Percentiles rank a stretch among this genome's conserved stretches.
Conservation (phyloP, 176 grass and related monocot species). For the Cenchrus fungigraminus region DNA sequence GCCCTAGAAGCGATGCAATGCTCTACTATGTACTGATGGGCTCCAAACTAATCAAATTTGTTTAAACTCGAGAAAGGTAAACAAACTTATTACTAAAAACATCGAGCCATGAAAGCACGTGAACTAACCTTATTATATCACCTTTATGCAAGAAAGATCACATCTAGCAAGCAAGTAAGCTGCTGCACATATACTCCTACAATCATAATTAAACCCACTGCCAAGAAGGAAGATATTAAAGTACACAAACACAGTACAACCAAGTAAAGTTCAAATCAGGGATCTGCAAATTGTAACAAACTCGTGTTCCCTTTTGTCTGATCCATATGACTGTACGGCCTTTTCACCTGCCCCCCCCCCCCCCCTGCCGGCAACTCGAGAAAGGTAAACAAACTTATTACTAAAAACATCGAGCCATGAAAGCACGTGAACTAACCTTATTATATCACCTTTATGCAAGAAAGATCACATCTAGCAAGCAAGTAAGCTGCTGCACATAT, state of each 20-base stretch:
- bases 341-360: constrained; percentile 31
- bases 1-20: background rate
- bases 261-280: background rate
- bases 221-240: background rate
- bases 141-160: background rate
- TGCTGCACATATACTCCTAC: background rate
- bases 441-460: background rate
- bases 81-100: background rate
- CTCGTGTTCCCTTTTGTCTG: background rate
- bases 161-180: background rate
- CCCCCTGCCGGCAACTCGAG: background rate
- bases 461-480: background rate
- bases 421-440: background rate
- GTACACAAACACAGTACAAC: background rate
- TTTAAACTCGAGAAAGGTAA: background rate
- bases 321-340: constrained; percentile 13
- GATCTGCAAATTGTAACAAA: background rate
- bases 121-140: background rate
- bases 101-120: background rate
- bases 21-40: background rate
- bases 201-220: background rate
- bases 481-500: background rate
- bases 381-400: background rate
- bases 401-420: background rate
- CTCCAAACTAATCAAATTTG: background rate